These are phyloP conservation scores for Alternaria panax DNA, from an alignment of 2,329 filamentous ascomycete species.

Conservation along the genomic window DNA sequence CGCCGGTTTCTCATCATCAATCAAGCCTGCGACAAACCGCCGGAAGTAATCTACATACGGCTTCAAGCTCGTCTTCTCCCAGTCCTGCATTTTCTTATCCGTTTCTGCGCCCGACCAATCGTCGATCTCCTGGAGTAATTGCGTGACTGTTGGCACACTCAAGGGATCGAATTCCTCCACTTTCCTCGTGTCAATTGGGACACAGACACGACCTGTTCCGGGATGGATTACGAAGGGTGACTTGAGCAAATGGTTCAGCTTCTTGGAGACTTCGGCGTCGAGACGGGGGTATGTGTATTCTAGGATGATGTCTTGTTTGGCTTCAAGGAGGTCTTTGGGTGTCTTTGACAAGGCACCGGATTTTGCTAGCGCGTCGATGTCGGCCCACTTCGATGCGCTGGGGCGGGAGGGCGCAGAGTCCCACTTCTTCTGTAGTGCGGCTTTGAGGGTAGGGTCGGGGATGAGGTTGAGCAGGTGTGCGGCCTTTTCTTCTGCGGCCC, in stretches of 20 bases:
- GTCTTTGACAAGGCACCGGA: slow-evolving; percentile 78
- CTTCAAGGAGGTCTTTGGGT: slow-evolving; percentile 75
- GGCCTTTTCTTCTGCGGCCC: slow-evolving; percentile 70
- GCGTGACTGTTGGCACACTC: slow-evolving; percentile 85
- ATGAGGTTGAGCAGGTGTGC: slow-evolving; percentile 84
- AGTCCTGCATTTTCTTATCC: slow-evolving; percentile 72
- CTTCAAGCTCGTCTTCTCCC: slow-evolving; percentile 96
- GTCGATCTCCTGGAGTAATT: slow-evolving; percentile 85
- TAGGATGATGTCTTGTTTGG: slow-evolving; percentile 93
- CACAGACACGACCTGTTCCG: slow-evolving; percentile 91
- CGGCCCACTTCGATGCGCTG: slow-evolving; percentile 86
- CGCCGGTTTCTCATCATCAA: slow-evolving; percentile 72
- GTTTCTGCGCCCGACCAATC: slow-evolving; percentile 67
- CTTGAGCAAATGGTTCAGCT: slow-evolving; percentile 97
- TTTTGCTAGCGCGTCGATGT: slow-evolving; percentile 87
- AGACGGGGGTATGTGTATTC: slow-evolving; percentile 98
- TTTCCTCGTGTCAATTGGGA: slow-evolving; percentile 80
- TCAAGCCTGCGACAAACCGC: slow-evolving; percentile 76
- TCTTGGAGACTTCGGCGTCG: slow-evolving; percentile 97
- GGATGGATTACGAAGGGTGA: slow-evolving; percentile 96
- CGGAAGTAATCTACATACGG: slow-evolving; percentile 92
- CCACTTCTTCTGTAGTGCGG: slow-evolving; percentile 89
- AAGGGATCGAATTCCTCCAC: slow-evolving; percentile 88
- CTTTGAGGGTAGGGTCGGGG: slow-evolving; percentile 78
- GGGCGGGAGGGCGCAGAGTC: slow-evolving; percentile 78